Base-by-base conservation (phyloP, 2,329 filamentous ascomycete species). In the Biscogniauxia sp. region DNA sequence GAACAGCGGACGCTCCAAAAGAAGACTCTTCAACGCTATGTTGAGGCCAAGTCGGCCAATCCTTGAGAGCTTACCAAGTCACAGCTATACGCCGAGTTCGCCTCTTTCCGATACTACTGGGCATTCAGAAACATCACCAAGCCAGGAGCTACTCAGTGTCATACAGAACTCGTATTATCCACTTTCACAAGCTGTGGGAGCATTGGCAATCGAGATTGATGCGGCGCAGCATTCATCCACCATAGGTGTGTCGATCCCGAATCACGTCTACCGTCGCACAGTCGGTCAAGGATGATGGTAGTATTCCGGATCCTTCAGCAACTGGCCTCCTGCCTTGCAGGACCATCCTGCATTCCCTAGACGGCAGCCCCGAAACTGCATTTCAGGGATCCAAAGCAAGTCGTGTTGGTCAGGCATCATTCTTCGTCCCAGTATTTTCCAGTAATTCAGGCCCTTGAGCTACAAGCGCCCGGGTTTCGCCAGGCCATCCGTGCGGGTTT, bases 1-100 rank as follows among this genome's bases (percentile, higher is more conserved):
- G 79, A 78, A 62, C 77, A 80, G 63, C 74, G 74, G 15, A 72
- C 72, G 6, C 70, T 80, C 23, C 76, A 80, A 64, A 78, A 77
- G 62, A 76, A 74, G 67, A 78, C 74, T 0, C 58, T 74, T 8
- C 62, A 73, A 53, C 66, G 68, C 56, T 73, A 72, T 25, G 54
- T 69, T 25, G 71, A 73, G 41, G 68, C 66, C n/a, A 68, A 68
- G 54, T 68, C 70, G 9, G 55, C 65, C 28, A 71, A 66, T 32
- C 53, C 66, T 9, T 72, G 61, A 69, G 45, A 20, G 53, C 37
- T 58, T 26, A 26, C n/a, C 41, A 28, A 49, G 41, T 50, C 45
- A 53, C 25, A 52, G 50, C 52, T 23, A 17, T 58, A 15, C 37
- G 15, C 17, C 13, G n/a, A n/a, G 37, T n/a, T n/a, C 37, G 15